Evolutionary conservation across 805 yeast genomes (phyloP), one percentile per base, ranked within the genome.

Genomic region (Wickerhamomyces hampshirensis): DNA sequence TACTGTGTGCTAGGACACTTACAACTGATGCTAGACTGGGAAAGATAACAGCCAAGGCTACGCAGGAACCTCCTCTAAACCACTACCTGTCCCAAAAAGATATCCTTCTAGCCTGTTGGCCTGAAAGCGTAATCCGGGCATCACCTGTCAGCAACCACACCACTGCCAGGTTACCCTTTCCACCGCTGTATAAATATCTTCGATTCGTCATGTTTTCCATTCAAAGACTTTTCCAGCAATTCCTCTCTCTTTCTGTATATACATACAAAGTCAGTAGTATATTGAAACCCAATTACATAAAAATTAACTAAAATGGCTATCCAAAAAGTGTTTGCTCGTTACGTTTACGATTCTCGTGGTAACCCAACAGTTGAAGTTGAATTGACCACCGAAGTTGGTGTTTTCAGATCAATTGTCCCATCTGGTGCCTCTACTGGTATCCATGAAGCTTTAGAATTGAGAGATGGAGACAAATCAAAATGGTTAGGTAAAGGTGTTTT

Each of bases 361-460:
- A 93, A 91, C 82, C 98, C 98, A 74, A 91, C 98, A 56, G 98
- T 93, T 58, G 98, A 93, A 80, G 98, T 93, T 55, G 98, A 93
- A 63, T 62, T 91, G 59, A 73, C 83, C 77, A 91, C 98, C 62
- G 91, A 75, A 48, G 79, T 84, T 62, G 98, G 98, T 62, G 59
- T 77, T 51, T 89, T 87, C 94, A 84, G 97, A 71, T 79, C 98
- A 54, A 89, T 91, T 63, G 98, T 93, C 47, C 98, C 98, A 68
- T 88, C 97, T 51, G 98, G 98, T 74, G 98, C 98, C 53, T 91
- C 98, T 62, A 93, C 98, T 49, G 98, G 98, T 82, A 68, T 84
- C 68, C 95, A 87, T 71, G 98, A 93, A 78, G 98, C 98, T 57
- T 73, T 89, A 56, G 98, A 91, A 77, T 79, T 91, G 69, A 88